Base-by-base conservation (phyloP, 106 monocot species). In the Iris macrosiphon region DNA sequence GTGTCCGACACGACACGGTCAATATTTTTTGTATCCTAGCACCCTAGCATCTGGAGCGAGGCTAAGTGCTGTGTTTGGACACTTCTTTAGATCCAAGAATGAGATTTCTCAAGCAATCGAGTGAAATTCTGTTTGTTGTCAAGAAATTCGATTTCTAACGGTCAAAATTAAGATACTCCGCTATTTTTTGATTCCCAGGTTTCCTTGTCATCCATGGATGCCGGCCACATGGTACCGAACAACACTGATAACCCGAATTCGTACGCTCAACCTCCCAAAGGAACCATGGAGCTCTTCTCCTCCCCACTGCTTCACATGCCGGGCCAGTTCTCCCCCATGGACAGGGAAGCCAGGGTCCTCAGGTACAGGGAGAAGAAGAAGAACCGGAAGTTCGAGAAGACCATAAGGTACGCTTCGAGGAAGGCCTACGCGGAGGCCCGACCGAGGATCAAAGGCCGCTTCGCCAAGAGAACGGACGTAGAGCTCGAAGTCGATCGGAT, bases 341-440 rank as follows among this genome's bases (percentile, higher is more conserved):
- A 88, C 39, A 61, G 88, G 17, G 88, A 83, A 45, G 83, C 88
- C 31, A 68, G 79, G 14, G 76, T 88, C 11, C 75, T 73, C n/a
- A 41, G 88, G 49, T 88, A 88, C 73, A 67, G 88, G 49, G 88
- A 88, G 69, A 88, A 88, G 72, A 75, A 66, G 59, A 88, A 83
- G 70, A 70, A 30, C 3, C 61, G 88, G 45, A 76, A 55, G 26
- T 88, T 88, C 54, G 78, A 88, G 71, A 87, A 87, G 64, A 81
- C 78, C 3, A 87, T 87, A 8, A 58, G 87, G 52, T 87, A 86
- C 39, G 86, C 86, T 3, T 85, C 85, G 0, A 76, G 85, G 55
- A 85, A 85, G 70, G 85, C 85, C 2, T 85, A 85, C 45, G 87
- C 81, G 5, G 87, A 87, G 46, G 72, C 78, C 4, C 61, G 87